A percentile compares a stretch with the other conserved stretches of the same genome.
These are phyloP conservation scores for Sporopachydermia quercuum DNA, from an alignment of 805 yeast genomes.

Conservation along the genomic window DNA sequence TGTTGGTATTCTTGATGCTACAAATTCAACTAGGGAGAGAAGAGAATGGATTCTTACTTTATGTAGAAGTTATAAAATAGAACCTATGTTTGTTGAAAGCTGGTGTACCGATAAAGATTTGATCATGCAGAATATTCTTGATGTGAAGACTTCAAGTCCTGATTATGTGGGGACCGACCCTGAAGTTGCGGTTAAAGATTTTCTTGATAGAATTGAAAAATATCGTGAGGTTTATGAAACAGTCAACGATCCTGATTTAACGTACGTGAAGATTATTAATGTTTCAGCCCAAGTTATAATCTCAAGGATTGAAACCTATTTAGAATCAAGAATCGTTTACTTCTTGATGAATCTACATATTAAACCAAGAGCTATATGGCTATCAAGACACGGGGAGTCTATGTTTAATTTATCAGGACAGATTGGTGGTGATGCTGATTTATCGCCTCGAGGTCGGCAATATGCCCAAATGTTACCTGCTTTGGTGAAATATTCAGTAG, in stretches of 20 bases:
- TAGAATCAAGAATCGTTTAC: conserved; percentile 86
- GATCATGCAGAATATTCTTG: conserved; percentile 64
- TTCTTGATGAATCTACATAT: conserved; percentile 92
- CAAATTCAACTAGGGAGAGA: conserved; percentile 67
- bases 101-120: conserved; percentile 76
- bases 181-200: conserved; percentile 58
- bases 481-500: conserved; percentile 47
- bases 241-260: conserved; percentile 44
- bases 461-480: conserved; percentile 75
- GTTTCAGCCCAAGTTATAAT: conserved; percentile 80
- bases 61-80: conserved; percentile 51
- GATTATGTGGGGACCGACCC: conserved; percentile 60
- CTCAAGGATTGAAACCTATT: conserved; percentile 73
- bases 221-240: conserved; percentile 72
- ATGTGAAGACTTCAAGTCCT: conserved; percentile 78
- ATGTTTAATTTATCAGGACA: conserved; percentile 84
- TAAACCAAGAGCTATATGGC: conserved; percentile 83
- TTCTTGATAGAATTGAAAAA: conserved; percentile 53
- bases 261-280: conserved; percentile 79
- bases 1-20: conserved; percentile 90
- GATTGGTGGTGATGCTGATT: conserved; percentile 87
- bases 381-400: conserved; percentile 93
- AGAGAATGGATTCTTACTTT: conserved; percentile 47
- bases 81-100: conserved; percentile 86
- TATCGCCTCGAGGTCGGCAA: conserved; percentile 70